A percentile compares a stretch with the other conserved stretches of the same genome.
These are phyloP conservation scores for Aspergillus versicolor DNA, from an alignment of 2,329 filamentous ascomycete species.

Conservation along the genomic window DNA sequence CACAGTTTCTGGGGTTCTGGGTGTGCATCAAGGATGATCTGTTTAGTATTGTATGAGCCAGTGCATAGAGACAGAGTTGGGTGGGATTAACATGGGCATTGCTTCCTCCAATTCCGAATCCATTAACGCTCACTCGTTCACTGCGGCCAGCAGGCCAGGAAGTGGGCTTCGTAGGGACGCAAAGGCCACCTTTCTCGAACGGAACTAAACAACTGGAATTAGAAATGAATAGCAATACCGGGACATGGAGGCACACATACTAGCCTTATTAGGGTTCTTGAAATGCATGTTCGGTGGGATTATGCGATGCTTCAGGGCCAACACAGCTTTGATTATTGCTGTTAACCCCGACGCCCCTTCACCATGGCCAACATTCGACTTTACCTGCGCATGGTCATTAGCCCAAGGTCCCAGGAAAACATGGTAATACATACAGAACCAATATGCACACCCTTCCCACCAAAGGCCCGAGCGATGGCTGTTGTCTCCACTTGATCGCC, in stretches of 20 bases:
- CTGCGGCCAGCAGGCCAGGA: constrained; percentile 20
- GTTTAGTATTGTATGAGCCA: not conserved
- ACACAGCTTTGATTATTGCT: constrained; percentile 18
- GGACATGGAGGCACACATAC: too few species aligned
- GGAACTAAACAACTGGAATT: not conserved
- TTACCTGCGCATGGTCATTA: constrained; percentile 6
- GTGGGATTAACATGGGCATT: constrained; percentile 11
- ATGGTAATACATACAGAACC: constrained; percentile 8
- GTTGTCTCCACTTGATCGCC: constrained; percentile 12
- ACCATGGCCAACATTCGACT: constrained; percentile 21
- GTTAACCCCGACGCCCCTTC: constrained; percentile 19
- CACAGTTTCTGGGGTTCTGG: constrained; percentile 14
- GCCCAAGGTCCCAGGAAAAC: not conserved
- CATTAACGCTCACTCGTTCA: constrained; percentile 27
- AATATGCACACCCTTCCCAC: not conserved
- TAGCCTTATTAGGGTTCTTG: constrained; percentile 17
- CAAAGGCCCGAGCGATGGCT: constrained; percentile 11
- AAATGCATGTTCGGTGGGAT: constrained; percentile 22
- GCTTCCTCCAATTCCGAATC: constrained; percentile 24
- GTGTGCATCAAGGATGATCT: not conserved
- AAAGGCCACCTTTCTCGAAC: not conserved
- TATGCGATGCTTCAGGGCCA: constrained; percentile 14
- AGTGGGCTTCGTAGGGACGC: not conserved
- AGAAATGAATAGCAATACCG: too few species aligned
- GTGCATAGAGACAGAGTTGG: not conserved